Base-by-base conservation (phyloP, 2,329 filamentous ascomycete genomes). In the Alternaria sp. region DNA sequence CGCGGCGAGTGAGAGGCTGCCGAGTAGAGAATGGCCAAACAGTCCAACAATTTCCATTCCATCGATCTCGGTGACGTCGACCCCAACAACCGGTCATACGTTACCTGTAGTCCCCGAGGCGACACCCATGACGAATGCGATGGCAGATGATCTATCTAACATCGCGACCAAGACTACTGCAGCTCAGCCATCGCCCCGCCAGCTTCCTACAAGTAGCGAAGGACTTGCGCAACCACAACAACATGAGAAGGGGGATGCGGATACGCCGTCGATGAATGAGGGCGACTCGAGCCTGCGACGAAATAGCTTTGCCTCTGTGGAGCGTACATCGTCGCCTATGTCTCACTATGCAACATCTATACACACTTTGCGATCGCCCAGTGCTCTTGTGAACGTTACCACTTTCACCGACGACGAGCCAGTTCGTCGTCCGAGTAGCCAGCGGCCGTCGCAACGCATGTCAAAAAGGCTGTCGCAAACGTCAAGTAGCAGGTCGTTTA, bases 21-120 rank as follows among this genome's bases (percentile, higher is more conserved):
- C 26, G 5, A 55, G 43, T 11, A 50, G 37, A 20, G 60, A 55
- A 14, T 58, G 57, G 60, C 41, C 58, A 9, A 25, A 26, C 1
- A 49, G 28, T 18, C 56, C 60, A 33, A 33, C 8, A 20, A 12
- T 15, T 20, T 45, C 37, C 14, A 53, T 60, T 5, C 62, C 47
- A 33, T 65, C 60, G 5, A 55, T 60, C 18, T 58, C 66, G 4
- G 23, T 65, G 4, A 56, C 50, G 14, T 60, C 51, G 9, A 62
- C 43, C 37, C 53, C 61, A 30, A 55, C 55, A 23, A 65, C 44
- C 12, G 46, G 30, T 14, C 50, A 61, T 21, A 11, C 15, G 28
- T 30, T 49, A 12, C 10, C 30, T 21, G 33, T 18, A 15, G 49
- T 55, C 11, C 12, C 44, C n/a, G 47, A 47, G 20, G 14, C 11